These are phyloP conservation scores for Pythium pyrilobum DNA, from an alignment of 352 stramenopile genomes.

Conservation along the genomic window DNA sequence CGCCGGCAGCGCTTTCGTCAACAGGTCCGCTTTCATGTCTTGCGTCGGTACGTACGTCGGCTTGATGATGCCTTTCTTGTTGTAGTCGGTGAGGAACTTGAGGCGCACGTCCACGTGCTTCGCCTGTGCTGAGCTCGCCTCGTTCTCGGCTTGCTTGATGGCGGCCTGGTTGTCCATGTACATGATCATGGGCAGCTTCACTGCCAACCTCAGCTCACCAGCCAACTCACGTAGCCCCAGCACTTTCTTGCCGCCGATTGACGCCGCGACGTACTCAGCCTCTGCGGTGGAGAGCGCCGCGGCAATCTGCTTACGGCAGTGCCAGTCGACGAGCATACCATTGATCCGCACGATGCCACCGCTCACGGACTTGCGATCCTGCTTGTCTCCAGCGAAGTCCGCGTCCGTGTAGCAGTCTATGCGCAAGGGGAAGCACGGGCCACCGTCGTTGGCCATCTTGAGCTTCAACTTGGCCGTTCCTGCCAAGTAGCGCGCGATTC, in stretches of 20 bases:
- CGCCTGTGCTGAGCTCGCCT: neutral
- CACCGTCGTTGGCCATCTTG: neutral
- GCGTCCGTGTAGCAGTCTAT: slow-evolving; percentile 17
- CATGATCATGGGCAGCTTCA: slow-evolving; percentile 8
- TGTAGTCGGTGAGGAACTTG: slow-evolving; percentile 11
- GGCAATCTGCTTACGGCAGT: slow-evolving; percentile 19
- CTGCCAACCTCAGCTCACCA: neutral
- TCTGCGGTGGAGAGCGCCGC: neutral
- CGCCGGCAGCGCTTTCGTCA: slow-evolving; percentile 10
- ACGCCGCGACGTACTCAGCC: slow-evolving; percentile 2
- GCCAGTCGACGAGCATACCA: slow-evolving; percentile 12
- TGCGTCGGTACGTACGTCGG: slow-evolving; percentile 5
- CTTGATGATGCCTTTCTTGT: neutral
- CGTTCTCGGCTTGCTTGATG: slow-evolving; percentile 15
- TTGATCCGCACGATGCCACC: slow-evolving; percentile 10
- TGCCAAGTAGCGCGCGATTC: slow-evolving; percentile 20
- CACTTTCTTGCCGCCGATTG: neutral
- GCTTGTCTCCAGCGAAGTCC: slow-evolving; percentile 20
- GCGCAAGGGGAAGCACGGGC: neutral
- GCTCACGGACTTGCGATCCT: slow-evolving; percentile 17
- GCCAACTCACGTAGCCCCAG: neutral
- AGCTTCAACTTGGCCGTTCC: slow-evolving; percentile 15
- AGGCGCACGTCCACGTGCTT: slow-evolving; percentile 18
- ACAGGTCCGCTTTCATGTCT: slow-evolving; percentile 10
- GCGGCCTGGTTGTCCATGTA: slow-evolving; percentile 17